A percentile compares a stretch with the other conserved stretches of the same genome.
These are phyloP conservation scores for Cardamine occulta DNA, from an alignment of 345 rosid species.

Conservation along the genomic window DNA sequence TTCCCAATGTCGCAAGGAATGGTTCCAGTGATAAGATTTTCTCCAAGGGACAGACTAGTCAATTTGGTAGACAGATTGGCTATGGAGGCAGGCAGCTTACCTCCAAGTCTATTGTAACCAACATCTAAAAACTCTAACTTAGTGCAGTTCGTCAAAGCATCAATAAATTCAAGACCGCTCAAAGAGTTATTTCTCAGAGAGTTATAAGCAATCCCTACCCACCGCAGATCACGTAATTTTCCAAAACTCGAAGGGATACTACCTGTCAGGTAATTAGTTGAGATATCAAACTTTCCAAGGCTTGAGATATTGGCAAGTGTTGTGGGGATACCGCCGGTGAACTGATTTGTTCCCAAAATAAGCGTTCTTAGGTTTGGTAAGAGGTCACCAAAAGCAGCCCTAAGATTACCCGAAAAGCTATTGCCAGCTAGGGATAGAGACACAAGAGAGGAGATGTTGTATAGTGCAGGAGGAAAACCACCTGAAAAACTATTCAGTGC, in stretches of 20 bases:
- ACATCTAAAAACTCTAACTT: conserved; percentile 24
- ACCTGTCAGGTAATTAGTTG: conserved; percentile 30
- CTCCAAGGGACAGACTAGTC: conserved; percentile 32
- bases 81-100: conserved; percentile 38
- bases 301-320: conserved; percentile 38
- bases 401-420: conserved; percentile 33
- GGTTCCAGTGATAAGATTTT: conserved; percentile 32
- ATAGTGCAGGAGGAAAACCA: conserved; percentile 32
- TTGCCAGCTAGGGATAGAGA: conserved; percentile 15
- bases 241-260: conserved; percentile 33
- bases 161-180: conserved; percentile 30
- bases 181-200: conserved; percentile 10
- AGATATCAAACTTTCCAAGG: conserved; percentile 31
- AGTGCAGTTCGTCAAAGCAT: conserved; percentile 33
- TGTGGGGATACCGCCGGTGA: conserved; percentile 36
- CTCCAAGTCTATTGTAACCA: conserved; percentile 35
- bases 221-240: conserved; percentile 22
- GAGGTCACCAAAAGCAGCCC: conserved; percentile 31
- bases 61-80: conserved; percentile 37
- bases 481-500: conserved; percentile 36
- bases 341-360: conserved; percentile 12
- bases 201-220: conserved; percentile 16
- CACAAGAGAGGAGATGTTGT: conserved; percentile 37
- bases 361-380: conserved; percentile 26
- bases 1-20: conserved; percentile 33